These are phyloP conservation scores for Ceratobasidium sp. DNA, from an alignment of 1,284 basidiomycete genomes.

Conservation along the genomic window DNA sequence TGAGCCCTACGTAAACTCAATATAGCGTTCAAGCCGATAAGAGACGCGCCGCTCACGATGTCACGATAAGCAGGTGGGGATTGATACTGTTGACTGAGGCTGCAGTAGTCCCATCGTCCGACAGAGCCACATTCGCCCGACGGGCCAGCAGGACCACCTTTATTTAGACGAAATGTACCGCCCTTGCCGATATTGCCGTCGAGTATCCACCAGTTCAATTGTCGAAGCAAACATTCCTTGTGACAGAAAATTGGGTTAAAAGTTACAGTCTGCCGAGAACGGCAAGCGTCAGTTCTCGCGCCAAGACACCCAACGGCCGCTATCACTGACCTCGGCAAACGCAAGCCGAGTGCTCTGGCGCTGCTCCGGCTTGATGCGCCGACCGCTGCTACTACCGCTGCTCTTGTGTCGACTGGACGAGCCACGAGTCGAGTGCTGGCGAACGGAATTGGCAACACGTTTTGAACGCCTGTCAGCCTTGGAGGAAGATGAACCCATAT, in stretches of 20 bases:
- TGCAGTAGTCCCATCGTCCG: conserved; percentile 20
- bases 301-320: neutral
- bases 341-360: conserved; percentile 7
- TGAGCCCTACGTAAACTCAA: neutral
- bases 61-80: conserved; percentile 10
- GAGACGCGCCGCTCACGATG: neutral
- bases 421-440: neutral
- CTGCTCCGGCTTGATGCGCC: conserved; percentile 10
- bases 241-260: conserved; percentile 25
- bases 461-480: neutral
- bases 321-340: conserved; percentile 8
- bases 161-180: conserved; percentile 15
- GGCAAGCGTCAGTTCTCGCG: neutral
- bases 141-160: conserved; percentile 29
- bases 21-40: neutral
- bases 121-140: conserved; percentile 30
- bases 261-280: conserved; percentile 17
- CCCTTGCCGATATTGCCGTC: conserved; percentile 1
- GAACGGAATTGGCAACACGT: neutral
- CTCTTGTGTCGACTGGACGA: neutral
- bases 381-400: neutral
- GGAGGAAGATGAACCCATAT: conserved; percentile 24
- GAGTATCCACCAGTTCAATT: conserved; percentile 34
- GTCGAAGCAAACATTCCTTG: conserved; percentile 24
- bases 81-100: neutral